phyloP scores from a whole-genome alignment of 169 alveolate genomes.

The Cryptosporidium xiaoi region DNA sequence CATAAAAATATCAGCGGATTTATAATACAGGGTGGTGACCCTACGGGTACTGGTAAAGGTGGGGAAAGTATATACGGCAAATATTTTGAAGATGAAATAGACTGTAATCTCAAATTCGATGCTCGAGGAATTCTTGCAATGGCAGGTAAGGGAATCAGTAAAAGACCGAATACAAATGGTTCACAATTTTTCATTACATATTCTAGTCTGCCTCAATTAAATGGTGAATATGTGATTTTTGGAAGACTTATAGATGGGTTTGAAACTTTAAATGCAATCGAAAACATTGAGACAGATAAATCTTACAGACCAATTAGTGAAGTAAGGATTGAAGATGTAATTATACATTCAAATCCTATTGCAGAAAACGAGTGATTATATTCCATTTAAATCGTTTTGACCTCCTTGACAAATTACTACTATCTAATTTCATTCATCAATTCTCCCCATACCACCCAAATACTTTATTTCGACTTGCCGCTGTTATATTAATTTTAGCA shows the following conservation, averaged over 20 bases:
- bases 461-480: neutral
- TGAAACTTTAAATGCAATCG: slow-evolving; percentile 90
- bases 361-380: slow-evolving; percentile 40
- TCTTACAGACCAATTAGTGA: slow-evolving; percentile 86
- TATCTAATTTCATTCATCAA: neutral
- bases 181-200: slow-evolving; percentile 93
- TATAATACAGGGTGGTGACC: slow-evolving; percentile 98
- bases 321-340: slow-evolving; percentile 79
- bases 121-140: slow-evolving; percentile 89
- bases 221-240: slow-evolving; percentile 91
- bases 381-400: neutral
- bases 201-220: slow-evolving; percentile 91
- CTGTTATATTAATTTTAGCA: neutral
- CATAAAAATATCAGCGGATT: slow-evolving; percentile 94
- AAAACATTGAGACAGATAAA: slow-evolving; percentile 82
- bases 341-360: slow-evolving; percentile 71
- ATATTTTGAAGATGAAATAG: slow-evolving; percentile 96
- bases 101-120: slow-evolving; percentile 92
- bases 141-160: slow-evolving; percentile 88
- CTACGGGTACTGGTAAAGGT: slow-evolving; percentile 97
- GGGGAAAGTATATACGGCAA: slow-evolving; percentile 96
- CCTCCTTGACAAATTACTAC: neutral
- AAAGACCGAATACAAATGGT: slow-evolving; percentile 89
- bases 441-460: too few relatives aligned
- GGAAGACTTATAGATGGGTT: slow-evolving; percentile 92